Evolutionary conservation across 768 basidiomycete genomes (phyloP).

Genomic region (Boletus rubescentipes): DNA sequence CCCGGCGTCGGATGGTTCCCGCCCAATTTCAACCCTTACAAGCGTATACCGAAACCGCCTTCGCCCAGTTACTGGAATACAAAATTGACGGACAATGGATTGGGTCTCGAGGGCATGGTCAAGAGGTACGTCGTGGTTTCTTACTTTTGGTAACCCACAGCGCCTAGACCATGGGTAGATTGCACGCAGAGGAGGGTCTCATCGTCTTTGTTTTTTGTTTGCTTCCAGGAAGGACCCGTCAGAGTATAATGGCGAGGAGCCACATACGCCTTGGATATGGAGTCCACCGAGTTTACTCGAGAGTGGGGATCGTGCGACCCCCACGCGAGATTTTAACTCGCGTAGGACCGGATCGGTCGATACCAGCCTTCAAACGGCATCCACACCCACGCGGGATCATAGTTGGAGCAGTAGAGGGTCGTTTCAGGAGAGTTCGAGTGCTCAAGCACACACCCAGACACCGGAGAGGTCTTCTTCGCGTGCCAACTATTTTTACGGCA

Average conservation of each 20-base stretch:
- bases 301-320: constrained; percentile 27
- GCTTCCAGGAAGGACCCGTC: constrained; percentile 26
- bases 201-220: not conserved
- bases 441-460: constrained; percentile 21
- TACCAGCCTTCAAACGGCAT: not conserved
- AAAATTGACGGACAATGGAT: constrained; percentile 56
- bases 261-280: constrained; percentile 76
- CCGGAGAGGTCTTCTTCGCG: constrained; percentile 21
- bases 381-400: constrained; percentile 25
- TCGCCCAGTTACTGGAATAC: constrained; percentile 66
- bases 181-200: constrained; percentile 8
- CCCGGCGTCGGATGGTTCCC: constrained; percentile 32
- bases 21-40: constrained; percentile 56
- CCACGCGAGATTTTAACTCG: constrained; percentile 27
- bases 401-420: constrained; percentile 16
- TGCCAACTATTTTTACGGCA: constrained; percentile 17
- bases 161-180: not conserved
- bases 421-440: constrained; percentile 11
- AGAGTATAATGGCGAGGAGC: constrained; percentile 37
- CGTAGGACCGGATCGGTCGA: constrained; percentile 28
- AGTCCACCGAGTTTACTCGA: constrained; percentile 48
- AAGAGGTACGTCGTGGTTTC: constrained; percentile 43
- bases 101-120: constrained; percentile 66
- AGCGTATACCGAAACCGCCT: constrained; percentile 57
- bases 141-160: not conserved